Conservation (phyloP, 345 rosid species). For the Lepidium didymum region DNA sequence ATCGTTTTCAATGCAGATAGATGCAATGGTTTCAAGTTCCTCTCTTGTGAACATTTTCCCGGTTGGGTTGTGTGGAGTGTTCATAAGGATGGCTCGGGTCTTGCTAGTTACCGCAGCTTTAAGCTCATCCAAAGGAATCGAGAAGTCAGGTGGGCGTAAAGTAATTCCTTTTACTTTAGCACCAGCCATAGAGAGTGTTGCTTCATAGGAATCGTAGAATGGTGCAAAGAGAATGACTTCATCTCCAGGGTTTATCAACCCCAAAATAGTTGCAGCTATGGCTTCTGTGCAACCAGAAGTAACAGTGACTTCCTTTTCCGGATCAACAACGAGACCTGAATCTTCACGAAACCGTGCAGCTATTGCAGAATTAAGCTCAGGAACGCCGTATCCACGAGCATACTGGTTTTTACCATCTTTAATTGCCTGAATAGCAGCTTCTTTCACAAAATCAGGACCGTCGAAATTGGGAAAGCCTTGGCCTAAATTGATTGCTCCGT, state of each 20-base stretch:
- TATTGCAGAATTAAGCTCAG: constrained; percentile 64
- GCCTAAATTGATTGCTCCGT: constrained; percentile 88
- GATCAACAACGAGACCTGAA: constrained; percentile 66
- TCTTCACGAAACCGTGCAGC: constrained; percentile 66
- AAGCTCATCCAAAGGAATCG: constrained; percentile 69
- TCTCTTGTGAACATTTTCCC: constrained; percentile 88
- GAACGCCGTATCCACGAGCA: constrained; percentile 82
- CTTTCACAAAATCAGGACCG: constrained; percentile 92
- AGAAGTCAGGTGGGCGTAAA: constrained; percentile 71
- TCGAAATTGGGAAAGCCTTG: constrained; percentile 98
- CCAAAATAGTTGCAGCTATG: constrained; percentile 79
- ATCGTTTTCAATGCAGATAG: constrained; percentile 81
- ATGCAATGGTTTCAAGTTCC: constrained; percentile 62
- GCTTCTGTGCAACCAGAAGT: constrained; percentile 98
- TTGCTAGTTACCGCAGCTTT: constrained; percentile 56
- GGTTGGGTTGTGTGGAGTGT: constrained; percentile 92
- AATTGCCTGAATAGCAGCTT: constrained; percentile 89
- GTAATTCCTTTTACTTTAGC: constrained; percentile 76
- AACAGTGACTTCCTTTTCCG: constrained; percentile 83
- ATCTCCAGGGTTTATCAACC: constrained; percentile 86
- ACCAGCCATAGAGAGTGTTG: constrained; percentile 96
- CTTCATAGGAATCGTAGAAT: constrained; percentile 89
- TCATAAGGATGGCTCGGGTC: constrained; percentile 78
- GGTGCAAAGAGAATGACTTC: constrained; percentile 94
- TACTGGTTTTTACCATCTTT: constrained; percentile 90